Evolutionary conservation across 768 basidiomycete species (phyloP).

Genomic region (Dendrothele bispora): DNA sequence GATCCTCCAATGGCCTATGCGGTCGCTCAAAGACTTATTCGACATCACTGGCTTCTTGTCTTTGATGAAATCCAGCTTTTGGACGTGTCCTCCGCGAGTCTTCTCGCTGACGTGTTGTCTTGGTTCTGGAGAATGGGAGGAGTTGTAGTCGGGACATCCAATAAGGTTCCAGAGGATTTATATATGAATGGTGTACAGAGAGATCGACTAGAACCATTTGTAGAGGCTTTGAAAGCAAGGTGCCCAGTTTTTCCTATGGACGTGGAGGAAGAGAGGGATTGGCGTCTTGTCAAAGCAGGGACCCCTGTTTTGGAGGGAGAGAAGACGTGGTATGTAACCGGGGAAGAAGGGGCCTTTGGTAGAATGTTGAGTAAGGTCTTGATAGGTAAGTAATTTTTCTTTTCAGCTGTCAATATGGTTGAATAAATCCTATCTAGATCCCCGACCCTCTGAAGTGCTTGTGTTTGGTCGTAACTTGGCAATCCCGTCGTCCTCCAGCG

Average conservation of each 20-base stretch:
- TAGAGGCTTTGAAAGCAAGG: slow-evolving; percentile 51
- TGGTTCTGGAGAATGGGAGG: slow-evolving; percentile 69
- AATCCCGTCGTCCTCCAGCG: slow-evolving; percentile 42
- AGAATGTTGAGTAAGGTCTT: slow-evolving; percentile 9
- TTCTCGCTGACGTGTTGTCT: slow-evolving; percentile 50
- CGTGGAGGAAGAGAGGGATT: slow-evolving; percentile 39
- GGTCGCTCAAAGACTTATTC: slow-evolving; percentile 44
- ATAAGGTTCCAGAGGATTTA: slow-evolving; percentile 53
- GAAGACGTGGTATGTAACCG: slow-evolving; percentile 32
- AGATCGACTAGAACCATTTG: slow-evolving; percentile 56
- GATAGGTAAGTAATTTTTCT: slow-evolving; percentile 2
- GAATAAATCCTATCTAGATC: no score
- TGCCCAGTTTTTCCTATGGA: slow-evolving; percentile 50
- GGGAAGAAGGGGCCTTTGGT: slow-evolving; percentile 20
- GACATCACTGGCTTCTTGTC: slow-evolving; percentile 49
- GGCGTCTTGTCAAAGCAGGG: slow-evolving; percentile 31
- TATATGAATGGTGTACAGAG: slow-evolving; percentile 59
- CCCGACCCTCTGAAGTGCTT: slow-evolving; percentile 24
- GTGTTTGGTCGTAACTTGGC: slow-evolving; percentile 50
- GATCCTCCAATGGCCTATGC: slow-evolving; percentile 41
- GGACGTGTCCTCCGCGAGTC: slow-evolving; percentile 56
- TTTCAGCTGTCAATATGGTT: no score
- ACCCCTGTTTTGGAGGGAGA: slow-evolving; percentile 13
- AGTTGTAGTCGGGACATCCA: slow-evolving; percentile 49
- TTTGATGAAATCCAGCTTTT: slow-evolving; percentile 65